Evolutionary conservation across 768 basidiomycete species (phyloP).

Genomic region (Chlorophyllum brunneum): DNA sequence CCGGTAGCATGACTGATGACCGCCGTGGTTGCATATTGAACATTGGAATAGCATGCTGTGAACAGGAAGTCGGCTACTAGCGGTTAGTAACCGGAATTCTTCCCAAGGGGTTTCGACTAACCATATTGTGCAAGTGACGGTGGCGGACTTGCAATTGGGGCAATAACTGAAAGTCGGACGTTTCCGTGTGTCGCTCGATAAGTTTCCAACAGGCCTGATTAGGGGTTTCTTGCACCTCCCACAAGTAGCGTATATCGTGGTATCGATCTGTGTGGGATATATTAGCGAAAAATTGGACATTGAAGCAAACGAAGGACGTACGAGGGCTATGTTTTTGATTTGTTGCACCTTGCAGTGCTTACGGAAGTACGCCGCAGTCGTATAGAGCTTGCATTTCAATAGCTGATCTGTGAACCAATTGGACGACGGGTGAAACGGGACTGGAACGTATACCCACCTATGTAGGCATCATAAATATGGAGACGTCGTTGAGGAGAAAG

Average conservation of each 20-base stretch:
- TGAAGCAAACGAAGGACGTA: conserved; percentile 24
- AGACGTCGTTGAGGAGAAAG: conserved; percentile 39
- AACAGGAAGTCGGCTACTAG: conserved; percentile 69
- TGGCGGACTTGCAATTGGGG: conserved; percentile 43
- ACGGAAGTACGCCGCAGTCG: conserved; percentile 71
- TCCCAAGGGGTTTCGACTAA: conserved; percentile 23
- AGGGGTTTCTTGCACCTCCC: conserved; percentile 67
- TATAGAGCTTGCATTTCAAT: conserved; percentile 54
- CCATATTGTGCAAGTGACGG: conserved; percentile 70
- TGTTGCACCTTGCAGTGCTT: conserved; percentile 54
- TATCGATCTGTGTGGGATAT: conserved; percentile 51
- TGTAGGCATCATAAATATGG: conserved; percentile 66
- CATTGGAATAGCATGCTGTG: conserved; percentile 69
- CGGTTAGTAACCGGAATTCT: background rate
- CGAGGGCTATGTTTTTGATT: conserved; percentile 50
- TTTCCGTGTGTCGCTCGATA: background rate
- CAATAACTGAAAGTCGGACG: conserved; percentile 48
- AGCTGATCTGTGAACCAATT: conserved; percentile 48
- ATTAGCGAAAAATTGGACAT: background rate
- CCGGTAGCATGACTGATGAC: conserved; percentile 76
- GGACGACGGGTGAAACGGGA: background rate
- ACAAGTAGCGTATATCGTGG: conserved; percentile 67
- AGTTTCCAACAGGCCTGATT: conserved; percentile 32
- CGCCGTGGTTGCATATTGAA: conserved; percentile 74
- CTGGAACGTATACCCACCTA: conserved; percentile 44